Evolutionary conservation across 2,329 filamentous ascomycete species (phyloP).

Genomic region (Aspergillus uvarum): DNA sequence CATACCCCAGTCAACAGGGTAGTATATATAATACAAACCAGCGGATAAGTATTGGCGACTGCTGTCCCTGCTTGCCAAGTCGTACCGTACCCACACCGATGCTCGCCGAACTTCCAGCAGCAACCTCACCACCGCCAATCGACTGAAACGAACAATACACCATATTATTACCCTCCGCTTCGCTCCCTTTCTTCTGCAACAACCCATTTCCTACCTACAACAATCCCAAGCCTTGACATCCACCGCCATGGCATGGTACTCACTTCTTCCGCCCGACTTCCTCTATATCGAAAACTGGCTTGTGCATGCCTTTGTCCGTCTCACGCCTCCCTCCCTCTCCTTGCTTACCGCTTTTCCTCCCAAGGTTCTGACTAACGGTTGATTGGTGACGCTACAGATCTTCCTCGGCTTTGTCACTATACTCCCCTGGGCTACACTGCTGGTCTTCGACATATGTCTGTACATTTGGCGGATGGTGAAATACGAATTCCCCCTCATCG

Average conservation of each 20-base stretch:
- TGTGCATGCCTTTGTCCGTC: slow-evolving; percentile 61
- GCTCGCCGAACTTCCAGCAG: neutral
- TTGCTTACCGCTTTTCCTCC: neutral
- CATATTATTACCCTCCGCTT: neutral
- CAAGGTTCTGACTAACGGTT: neutral
- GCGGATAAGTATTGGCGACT: neutral
- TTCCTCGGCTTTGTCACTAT: slow-evolving; percentile 61
- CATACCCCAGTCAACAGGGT: neutral
- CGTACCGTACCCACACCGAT: neutral
- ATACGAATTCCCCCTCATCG: slow-evolving; percentile 60
- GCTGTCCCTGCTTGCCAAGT: no score
- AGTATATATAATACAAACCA: neutral
- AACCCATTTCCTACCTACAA: neutral
- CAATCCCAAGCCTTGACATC: neutral
- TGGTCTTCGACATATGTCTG: slow-evolving; percentile 63
- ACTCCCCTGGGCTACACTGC: slow-evolving; percentile 61
- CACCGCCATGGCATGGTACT: slow-evolving; percentile 63
- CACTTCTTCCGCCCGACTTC: slow-evolving; percentile 61
- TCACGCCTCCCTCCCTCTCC: neutral
- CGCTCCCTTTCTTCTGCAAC: neutral
- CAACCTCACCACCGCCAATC: neutral
- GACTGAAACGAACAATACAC: neutral
- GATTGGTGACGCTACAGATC: slow-evolving; percentile 45
- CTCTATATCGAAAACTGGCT: slow-evolving; percentile 62
- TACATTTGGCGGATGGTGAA: slow-evolving; percentile 60